Evolutionary conservation across 2,329 filamentous ascomycete genomes (phyloP), one percentile per base, ranked within the genome.

Genomic region (Ramularia collo-cygni): DNA sequence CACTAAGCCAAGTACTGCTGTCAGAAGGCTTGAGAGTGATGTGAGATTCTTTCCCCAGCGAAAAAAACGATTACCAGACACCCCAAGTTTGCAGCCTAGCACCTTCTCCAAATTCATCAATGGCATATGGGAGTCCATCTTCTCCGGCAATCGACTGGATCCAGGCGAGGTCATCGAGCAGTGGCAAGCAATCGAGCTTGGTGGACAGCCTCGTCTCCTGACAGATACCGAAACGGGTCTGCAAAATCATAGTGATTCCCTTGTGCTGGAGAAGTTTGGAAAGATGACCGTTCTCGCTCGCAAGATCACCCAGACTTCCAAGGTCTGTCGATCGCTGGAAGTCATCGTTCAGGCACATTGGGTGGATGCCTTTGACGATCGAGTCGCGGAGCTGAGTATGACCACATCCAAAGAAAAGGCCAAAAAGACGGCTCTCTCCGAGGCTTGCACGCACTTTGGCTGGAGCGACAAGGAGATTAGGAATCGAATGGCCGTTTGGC

Each of bases 401-500:
- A 44, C 30, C 16, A 47, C 49, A 37, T 44, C 53, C 4, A 50
- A 51, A 14, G 56, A 59, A 17, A 73, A 74, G 44, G 67, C 71
- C 35, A 68, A 70, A 39, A 75, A 75, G 58, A 60, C 65, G 2
- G 71, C 69, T 0, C 62, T 77, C 9, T 67, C 68, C 41, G 71
- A 75, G 50, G 73, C 74, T 0, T 76, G 73, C 47, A 59, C 64
- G 9, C 67, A 70, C 35, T 74, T 77, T 42, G 65, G 65, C 2
- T 77, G 74, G 74, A 65, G 69, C 3, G 74, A 77, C 48, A 77
- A 77, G 49, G 74, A 77, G 43, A 53, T 77, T 13, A 66, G 74
- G 9, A 77, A 77, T 47, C 68, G 68, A 39, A 61, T 60, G 54
- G 67, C 64, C 1, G 67, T 77, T 40, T 77, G 75, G 75, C 67